A percentile compares a stretch with the other conserved stretches of the same genome.
Conservation (phyloP, 768 basidiomycete species). For the Leccinum obscurum region DNA sequence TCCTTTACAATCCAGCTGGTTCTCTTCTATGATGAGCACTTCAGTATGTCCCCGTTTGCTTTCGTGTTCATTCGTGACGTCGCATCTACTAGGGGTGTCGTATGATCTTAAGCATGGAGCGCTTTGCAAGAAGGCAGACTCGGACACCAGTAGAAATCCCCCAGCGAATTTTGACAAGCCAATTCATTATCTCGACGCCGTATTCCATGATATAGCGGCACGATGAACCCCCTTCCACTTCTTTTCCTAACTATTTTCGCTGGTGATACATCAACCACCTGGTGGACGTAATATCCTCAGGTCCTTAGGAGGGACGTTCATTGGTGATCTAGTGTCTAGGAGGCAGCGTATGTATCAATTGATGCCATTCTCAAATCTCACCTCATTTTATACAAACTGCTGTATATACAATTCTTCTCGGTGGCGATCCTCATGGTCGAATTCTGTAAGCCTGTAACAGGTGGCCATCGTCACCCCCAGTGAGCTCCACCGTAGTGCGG, state of each 20-base stretch:
- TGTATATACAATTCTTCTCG: too few relatives aligned
- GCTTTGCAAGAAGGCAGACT: slow-evolving; percentile 14
- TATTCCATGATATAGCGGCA: background rate
- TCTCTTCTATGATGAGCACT: slow-evolving; percentile 10
- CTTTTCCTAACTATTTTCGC: background rate
- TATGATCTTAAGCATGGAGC: slow-evolving; percentile 25
- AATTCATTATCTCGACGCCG: background rate
- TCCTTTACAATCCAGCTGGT: slow-evolving; percentile 13
- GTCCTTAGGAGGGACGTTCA: too few relatives aligned
- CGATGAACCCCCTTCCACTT: too few relatives aligned
- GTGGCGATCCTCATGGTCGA: background rate
- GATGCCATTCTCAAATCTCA: too few relatives aligned
- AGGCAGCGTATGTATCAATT: too few relatives aligned
- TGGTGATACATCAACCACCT: background rate
- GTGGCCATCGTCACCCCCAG: background rate
- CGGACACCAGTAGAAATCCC: background rate
- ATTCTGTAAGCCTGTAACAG: background rate
- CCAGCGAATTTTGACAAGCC: slow-evolving; percentile 11
- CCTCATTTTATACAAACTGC: too few relatives aligned
- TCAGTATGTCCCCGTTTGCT: slow-evolving; percentile 7
- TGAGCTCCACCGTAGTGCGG: background rate
- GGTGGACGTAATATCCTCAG: background rate
- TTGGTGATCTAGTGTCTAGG: too few relatives aligned
- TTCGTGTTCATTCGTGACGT: background rate
- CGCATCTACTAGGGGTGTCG: slow-evolving; percentile 25